A percentile compares a stretch with the other conserved stretches of the same genome.
These are phyloP conservation scores for Salvia miltiorrhiza DNA, from an alignment of 257 asterid genomes.

Conservation along the genomic window DNA sequence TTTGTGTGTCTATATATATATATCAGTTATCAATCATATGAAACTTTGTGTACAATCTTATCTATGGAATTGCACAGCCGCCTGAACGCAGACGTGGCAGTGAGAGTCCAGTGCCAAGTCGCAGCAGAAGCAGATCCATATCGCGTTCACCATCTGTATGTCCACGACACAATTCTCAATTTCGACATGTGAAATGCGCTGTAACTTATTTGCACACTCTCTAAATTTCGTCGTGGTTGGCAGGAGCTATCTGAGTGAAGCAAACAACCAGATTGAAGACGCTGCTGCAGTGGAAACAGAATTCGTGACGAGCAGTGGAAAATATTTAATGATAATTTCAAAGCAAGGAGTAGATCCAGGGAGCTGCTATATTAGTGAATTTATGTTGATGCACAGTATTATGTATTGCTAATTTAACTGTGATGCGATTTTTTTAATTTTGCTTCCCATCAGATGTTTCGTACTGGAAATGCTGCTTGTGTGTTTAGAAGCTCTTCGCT, in stretches of 20 bases:
- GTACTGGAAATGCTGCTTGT: neutral
- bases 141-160: constrained; percentile 41
- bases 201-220: neutral
- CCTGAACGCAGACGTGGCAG: constrained; percentile 22
- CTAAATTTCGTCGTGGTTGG: neutral
- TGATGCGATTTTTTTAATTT: neutral
- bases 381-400: neutral
- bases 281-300: neutral
- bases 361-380: neutral
- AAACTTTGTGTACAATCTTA: neutral
- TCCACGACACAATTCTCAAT: neutral
- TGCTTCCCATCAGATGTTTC: neutral
- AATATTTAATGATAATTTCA: neutral
- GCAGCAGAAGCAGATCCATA: constrained; percentile 39
- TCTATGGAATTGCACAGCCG: constrained; percentile 22
- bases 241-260: constrained; percentile 47
- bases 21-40: neutral
- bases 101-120: constrained; percentile 24
- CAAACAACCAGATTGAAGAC: constrained; percentile 2
- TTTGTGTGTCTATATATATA: too few species aligned
- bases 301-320: neutral
- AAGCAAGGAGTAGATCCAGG: neutral
- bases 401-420: neutral
- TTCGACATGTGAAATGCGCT: neutral
- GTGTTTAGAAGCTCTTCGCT: neutral